Percentiles rank a stretch among this genome's conserved stretches.
Evolutionary conservation across 306 rosid species (phyloP).

Genomic region (Amphicarpaea edgeworthii): DNA sequence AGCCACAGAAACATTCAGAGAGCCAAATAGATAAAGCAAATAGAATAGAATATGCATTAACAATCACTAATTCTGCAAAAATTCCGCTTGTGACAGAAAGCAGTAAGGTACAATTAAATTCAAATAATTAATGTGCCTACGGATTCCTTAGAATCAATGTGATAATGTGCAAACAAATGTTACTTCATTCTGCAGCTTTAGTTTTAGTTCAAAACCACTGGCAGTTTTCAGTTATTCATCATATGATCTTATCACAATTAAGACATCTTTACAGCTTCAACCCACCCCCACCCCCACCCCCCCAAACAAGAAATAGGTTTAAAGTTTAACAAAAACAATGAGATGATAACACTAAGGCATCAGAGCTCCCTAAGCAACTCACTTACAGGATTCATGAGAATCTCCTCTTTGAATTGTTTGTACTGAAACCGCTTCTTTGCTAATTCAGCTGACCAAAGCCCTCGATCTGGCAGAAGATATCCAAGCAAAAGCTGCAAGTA

Average conservation of each 20-base stretch:
- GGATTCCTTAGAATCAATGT: slow-evolving; percentile 24
- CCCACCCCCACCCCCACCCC: neutral
- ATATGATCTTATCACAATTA: neutral
- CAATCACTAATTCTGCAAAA: slow-evolving; percentile 37
- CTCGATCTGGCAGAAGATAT: slow-evolving; percentile 85
- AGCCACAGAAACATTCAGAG: slow-evolving; percentile 92
- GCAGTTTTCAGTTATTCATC: neutral
- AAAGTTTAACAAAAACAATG: neutral
- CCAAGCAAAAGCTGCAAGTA: slow-evolving; percentile 82
- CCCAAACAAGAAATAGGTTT: neutral
- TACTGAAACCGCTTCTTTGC: slow-evolving; percentile 93
- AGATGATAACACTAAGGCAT: neutral
- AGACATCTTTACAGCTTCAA: neutral
- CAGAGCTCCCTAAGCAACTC: slow-evolving; percentile 33
- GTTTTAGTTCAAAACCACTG: slow-evolving; percentile 31
- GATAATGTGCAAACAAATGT: neutral
- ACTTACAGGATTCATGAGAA: slow-evolving; percentile 98
- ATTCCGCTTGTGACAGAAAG: neutral
- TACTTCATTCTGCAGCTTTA: neutral
- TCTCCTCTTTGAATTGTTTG: slow-evolving; percentile 90
- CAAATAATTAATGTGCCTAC: neutral
- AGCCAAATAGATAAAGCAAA: slow-evolving; percentile 53
- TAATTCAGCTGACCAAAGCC: slow-evolving; percentile 86
- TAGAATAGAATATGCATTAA: slow-evolving; percentile 15
- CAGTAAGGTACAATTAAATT: slow-evolving; percentile 6